phyloP scores from a whole-genome alignment of 2,329 filamentous ascomycete genomes.

The Diplodia mutila region DNA sequence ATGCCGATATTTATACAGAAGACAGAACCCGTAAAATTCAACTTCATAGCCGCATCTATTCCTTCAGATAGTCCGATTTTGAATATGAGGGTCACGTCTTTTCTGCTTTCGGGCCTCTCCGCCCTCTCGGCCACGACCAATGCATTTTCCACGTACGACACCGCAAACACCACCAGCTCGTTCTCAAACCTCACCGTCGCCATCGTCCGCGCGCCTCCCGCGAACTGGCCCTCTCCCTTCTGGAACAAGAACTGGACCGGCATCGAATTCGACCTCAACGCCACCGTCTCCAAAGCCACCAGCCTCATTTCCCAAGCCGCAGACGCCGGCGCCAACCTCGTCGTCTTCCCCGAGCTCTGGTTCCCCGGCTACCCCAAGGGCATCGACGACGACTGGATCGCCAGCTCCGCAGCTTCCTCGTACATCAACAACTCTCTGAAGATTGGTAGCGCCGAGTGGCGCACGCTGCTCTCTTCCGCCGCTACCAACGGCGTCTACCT shows the following conservation, averaged over 20 bases:
- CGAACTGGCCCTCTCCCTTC: background rate
- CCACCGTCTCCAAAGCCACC: constrained; percentile 39
- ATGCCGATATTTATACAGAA: too few relatives aligned
- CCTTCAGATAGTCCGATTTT: too few relatives aligned
- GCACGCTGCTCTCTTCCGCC: constrained; percentile 41
- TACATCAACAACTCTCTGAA: constrained; percentile 17
- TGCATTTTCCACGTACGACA: background rate
- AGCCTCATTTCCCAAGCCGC: constrained; percentile 40
- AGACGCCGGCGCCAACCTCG: constrained; percentile 35
- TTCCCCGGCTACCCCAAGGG: constrained; percentile 34
- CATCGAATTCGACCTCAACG: constrained; percentile 12
- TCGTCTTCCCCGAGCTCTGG: constrained; percentile 44
- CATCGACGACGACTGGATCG: background rate
- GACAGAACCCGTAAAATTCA: too few relatives aligned
- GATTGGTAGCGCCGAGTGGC: constrained; percentile 42
- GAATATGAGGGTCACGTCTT: too few relatives aligned
- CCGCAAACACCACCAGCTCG: background rate
- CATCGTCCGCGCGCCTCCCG: background rate
- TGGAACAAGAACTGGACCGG: background rate
- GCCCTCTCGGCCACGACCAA: too few relatives aligned
- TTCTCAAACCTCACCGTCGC: background rate
- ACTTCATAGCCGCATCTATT: too few relatives aligned
- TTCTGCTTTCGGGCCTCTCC: too few relatives aligned
- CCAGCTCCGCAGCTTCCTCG: background rate
- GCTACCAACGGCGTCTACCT: constrained; percentile 35